phyloP scores from a whole-genome alignment of 78 protist species.

The Guillardia theta region DNA sequence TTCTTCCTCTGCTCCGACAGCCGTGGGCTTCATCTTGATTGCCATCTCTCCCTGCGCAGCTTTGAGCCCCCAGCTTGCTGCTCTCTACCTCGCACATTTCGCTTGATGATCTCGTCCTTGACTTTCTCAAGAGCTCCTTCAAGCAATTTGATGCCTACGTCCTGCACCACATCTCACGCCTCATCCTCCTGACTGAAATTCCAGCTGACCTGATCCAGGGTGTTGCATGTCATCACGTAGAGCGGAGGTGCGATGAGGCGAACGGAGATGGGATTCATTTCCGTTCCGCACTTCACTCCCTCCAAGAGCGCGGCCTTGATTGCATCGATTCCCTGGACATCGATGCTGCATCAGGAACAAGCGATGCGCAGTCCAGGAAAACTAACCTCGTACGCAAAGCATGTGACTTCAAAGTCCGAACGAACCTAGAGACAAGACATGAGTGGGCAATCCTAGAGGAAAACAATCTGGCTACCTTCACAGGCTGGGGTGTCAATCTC shows the following conservation, averaged over 20 bases:
- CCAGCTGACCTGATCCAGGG: constrained; percentile 65
- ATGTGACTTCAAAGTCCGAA: constrained; percentile 87
- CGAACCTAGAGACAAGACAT: background rate
- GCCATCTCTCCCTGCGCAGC: background rate
- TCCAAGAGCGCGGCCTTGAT: constrained; percentile 82
- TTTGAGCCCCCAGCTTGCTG: background rate
- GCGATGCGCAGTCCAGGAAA: too few species aligned
- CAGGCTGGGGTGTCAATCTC: constrained; percentile 85
- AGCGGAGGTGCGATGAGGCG: constrained; percentile 36
- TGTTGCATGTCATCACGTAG: constrained; percentile 72
- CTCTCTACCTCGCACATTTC: background rate
- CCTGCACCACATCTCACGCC: background rate
- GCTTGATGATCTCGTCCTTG: background rate
- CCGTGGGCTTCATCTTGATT: constrained; percentile 22
- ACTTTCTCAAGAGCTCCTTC: constrained; percentile 66
- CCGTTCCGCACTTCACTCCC: constrained; percentile 53
- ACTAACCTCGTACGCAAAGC: constrained; percentile 88
- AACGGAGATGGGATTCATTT: constrained; percentile 4
- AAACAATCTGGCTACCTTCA: constrained; percentile 43
- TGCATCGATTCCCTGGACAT: constrained; percentile 97
- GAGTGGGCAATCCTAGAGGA: background rate
- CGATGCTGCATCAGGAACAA: too few species aligned
- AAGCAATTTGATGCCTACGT: constrained; percentile 74
- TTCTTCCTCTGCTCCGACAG: constrained; percentile 6
- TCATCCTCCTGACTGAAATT: background rate